phyloP scores from a whole-genome alignment of 2,329 filamentous ascomycete genomes.

The Calonectria multiphialidica region DNA sequence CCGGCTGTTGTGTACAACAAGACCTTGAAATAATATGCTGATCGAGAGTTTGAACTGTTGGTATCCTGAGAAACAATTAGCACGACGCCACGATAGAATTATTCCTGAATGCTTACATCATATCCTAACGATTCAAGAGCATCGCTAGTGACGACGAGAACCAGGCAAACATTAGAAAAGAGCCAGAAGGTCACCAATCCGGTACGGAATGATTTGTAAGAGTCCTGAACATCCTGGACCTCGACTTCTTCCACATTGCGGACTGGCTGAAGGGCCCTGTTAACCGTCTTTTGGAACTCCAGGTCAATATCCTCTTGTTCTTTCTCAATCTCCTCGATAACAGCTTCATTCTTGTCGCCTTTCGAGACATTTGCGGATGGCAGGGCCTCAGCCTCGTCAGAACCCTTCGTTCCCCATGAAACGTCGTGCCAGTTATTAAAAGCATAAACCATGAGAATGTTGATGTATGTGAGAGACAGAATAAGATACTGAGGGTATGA shows the following conservation, averaged over 20 bases:
- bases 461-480: neutral
- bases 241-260: neutral
- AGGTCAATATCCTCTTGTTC: neutral
- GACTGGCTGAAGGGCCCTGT: neutral
- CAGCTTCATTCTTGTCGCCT: neutral
- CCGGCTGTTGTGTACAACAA: neutral
- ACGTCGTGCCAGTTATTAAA: slow-evolving; percentile 4
- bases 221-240: neutral
- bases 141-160: neutral
- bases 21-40: neutral
- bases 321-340: neutral
- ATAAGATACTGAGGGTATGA: neutral
- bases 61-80: neutral
- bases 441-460: slow-evolving; percentile 3
- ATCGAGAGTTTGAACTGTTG: neutral
- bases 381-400: neutral
- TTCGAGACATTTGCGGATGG: neutral
- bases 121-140: neutral
- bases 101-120: neutral
- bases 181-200: neutral
- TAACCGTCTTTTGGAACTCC: neutral
- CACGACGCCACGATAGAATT: no score
- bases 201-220: neutral
- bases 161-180: neutral
- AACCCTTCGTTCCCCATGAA: neutral